These are phyloP conservation scores for Fusarium citri DNA, from an alignment of 2,329 filamentous ascomycete genomes.

Conservation along the genomic window DNA sequence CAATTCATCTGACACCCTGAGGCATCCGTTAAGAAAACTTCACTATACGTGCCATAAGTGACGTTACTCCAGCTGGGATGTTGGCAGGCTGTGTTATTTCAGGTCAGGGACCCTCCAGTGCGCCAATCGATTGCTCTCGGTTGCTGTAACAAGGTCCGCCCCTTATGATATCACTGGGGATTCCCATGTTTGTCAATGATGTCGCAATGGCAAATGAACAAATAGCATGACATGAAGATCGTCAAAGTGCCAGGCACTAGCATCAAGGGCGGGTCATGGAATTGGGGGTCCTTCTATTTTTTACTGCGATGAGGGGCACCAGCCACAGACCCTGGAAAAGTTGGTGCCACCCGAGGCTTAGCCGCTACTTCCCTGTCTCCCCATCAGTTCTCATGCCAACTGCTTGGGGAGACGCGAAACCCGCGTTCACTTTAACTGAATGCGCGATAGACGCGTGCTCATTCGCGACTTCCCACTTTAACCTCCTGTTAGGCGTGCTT, in stretches of 20 bases:
- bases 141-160: slow-evolving; percentile 15
- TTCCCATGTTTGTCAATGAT: slow-evolving; percentile 30
- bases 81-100: slow-evolving; percentile 10
- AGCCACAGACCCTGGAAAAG: slow-evolving; percentile 33
- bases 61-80: slow-evolving; percentile 31
- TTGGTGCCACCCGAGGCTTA: slow-evolving; percentile 25
- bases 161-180: slow-evolving; percentile 40
- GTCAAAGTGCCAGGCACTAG: slow-evolving; percentile 33
- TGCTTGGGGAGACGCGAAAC: slow-evolving; percentile 22
- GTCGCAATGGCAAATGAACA: slow-evolving; percentile 31
- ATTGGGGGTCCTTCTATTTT: neutral
- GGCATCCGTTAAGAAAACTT: slow-evolving; percentile 9
- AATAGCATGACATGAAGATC: slow-evolving; percentile 37
- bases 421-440: slow-evolving; percentile 9
- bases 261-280: slow-evolving; percentile 29
- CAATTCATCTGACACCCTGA: too few species aligned
- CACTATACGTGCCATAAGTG: slow-evolving; percentile 25
- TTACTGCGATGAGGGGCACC: slow-evolving; percentile 7
- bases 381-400: slow-evolving; percentile 2
- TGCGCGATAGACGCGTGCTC: slow-evolving; percentile 50
- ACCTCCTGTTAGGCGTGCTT: slow-evolving; percentile 25
- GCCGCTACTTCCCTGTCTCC: slow-evolving; percentile 8
- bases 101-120: slow-evolving; percentile 15
- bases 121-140: slow-evolving; percentile 20
- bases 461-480: slow-evolving; percentile 44